Percentiles rank a stretch among this genome's conserved stretches.
These are phyloP conservation scores for Fusarium subglutinans DNA, from an alignment of 2,329 filamentous ascomycete species.

Conservation along the genomic window DNA sequence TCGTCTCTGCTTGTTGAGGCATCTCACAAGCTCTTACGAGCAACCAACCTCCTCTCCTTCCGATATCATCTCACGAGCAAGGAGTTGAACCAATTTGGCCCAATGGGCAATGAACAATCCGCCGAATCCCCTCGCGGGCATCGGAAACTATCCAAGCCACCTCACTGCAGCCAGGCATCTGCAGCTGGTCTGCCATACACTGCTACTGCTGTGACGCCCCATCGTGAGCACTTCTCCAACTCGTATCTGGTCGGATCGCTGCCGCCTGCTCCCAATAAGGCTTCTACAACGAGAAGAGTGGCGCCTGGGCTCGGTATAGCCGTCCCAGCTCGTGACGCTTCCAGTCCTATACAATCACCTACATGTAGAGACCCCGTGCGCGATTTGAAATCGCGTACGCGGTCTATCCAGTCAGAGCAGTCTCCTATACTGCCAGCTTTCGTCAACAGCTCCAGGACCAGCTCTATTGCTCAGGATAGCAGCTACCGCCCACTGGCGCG, in stretches of 20 bases:
- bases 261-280: slow-evolving; percentile 28
- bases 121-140: slow-evolving; percentile 53
- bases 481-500: slow-evolving; percentile 25
- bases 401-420: slow-evolving; percentile 35
- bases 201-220: slow-evolving; percentile 42
- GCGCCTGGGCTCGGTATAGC: slow-evolving; percentile 33
- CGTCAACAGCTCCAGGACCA: slow-evolving; percentile 20
- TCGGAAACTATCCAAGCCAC: slow-evolving; percentile 64
- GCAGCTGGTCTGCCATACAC: slow-evolving; percentile 54
- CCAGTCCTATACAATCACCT: slow-evolving; percentile 18
- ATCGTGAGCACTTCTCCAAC: slow-evolving; percentile 44
- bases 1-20: slow-evolving; percentile 36
- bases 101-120: slow-evolving; percentile 63
- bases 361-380: slow-evolving; percentile 27
- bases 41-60: slow-evolving; percentile 16
- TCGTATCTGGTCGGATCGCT: slow-evolving; percentile 46
- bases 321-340: slow-evolving; percentile 18
- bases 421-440: slow-evolving; percentile 25
- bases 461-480: slow-evolving; percentile 27
- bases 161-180: slow-evolving; percentile 51
- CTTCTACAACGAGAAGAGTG: slow-evolving; percentile 21
- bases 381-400: slow-evolving; percentile 27
- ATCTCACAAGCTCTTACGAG: slow-evolving; percentile 28
- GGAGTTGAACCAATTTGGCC: slow-evolving; percentile 17
- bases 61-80: slow-evolving; percentile 24